Percentiles rank a stretch among this genome's conserved stretches.
Conservation (phyloP, 129 eudicot species). For the Smallanthus sonchifolius region DNA sequence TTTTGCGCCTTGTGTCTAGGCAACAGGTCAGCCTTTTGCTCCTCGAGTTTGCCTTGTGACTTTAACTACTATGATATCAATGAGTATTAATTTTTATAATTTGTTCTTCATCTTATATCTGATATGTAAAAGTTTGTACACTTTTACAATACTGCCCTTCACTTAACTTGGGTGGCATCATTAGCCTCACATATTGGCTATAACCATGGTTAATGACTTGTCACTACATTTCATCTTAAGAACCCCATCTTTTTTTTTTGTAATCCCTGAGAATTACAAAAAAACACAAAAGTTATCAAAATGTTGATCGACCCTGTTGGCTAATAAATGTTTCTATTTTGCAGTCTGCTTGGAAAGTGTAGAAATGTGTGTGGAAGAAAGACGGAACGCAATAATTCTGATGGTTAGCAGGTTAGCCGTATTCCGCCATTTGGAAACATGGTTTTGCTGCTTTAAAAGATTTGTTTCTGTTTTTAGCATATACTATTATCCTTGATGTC, state of each 20-base stretch:
- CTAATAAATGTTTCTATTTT: constrained; percentile 6
- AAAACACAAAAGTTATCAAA: not conserved
- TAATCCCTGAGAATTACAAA: not conserved
- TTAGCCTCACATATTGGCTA: not conserved
- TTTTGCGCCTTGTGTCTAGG: not conserved
- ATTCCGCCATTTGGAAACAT: constrained; percentile 16
- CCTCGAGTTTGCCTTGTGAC: not conserved
- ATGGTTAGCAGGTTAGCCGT: constrained; percentile 13
- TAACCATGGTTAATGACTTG: not conserved
- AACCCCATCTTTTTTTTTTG: not conserved
- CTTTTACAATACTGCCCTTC: not conserved
- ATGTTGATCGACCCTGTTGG: not conserved
- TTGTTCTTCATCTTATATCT: constrained; percentile 2
- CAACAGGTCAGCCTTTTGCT: not conserved
- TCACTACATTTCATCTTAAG: not conserved
- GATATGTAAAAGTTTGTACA: not conserved
- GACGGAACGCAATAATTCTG: constrained; percentile 21
- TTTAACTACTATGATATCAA: not conserved
- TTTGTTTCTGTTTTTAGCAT: constrained; percentile 7
- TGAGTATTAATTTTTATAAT: not conserved
- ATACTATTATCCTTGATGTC: not conserved
- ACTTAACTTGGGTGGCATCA: not conserved
- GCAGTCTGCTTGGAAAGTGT: constrained; percentile 17
- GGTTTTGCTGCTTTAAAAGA: constrained; percentile 16
- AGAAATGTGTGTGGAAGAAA: constrained; percentile 17